Conservation (phyloP, 805 yeast genomes). For the Candida awuae region DNA sequence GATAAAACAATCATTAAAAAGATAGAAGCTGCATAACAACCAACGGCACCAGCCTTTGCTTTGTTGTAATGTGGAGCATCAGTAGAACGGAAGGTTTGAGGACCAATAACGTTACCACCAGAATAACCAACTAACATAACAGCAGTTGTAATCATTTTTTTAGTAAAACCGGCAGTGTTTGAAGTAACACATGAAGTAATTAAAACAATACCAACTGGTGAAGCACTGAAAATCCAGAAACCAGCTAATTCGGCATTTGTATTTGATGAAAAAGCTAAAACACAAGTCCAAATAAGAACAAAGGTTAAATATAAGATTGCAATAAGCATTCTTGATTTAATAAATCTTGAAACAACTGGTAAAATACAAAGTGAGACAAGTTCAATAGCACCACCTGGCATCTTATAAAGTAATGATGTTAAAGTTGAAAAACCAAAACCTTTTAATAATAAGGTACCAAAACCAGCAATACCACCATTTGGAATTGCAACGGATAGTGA, state of each 20-base stretch:
- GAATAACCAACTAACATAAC: slow-evolving; percentile 38
- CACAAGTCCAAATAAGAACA: slow-evolving; percentile 6
- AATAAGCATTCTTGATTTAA: background rate
- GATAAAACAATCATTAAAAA: slow-evolving; percentile 18
- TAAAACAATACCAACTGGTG: slow-evolving; percentile 20
- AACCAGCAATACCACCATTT: slow-evolving; percentile 49
- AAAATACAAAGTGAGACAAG: slow-evolving; percentile 15
- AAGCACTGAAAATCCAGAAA: slow-evolving; percentile 3
- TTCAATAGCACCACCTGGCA: slow-evolving; percentile 33
- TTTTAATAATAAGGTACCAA: slow-evolving; percentile 36
- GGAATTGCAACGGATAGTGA: slow-evolving; percentile 41
- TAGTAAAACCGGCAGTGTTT: slow-evolving; percentile 42
- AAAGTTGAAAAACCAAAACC: slow-evolving; percentile 25
- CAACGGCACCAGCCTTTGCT: slow-evolving; percentile 32
- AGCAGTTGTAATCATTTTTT: slow-evolving; percentile 38
- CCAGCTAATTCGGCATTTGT: slow-evolving; percentile 9
- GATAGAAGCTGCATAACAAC: background rate
- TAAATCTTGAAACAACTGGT: background rate
- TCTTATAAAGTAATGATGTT: slow-evolving; percentile 26
- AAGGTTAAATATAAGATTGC: slow-evolving; percentile 5
- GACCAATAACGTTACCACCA: slow-evolving; percentile 42
- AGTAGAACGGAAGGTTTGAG: slow-evolving; percentile 41
- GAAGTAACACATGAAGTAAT: slow-evolving; percentile 19
- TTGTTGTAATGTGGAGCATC: slow-evolving; percentile 40
- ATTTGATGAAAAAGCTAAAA: slow-evolving; percentile 8